A percentile compares a stretch with the other conserved stretches of the same genome.
Evolutionary conservation across 805 yeast genomes (phyloP).

Genomic region (Yamadazyma olivae): DNA sequence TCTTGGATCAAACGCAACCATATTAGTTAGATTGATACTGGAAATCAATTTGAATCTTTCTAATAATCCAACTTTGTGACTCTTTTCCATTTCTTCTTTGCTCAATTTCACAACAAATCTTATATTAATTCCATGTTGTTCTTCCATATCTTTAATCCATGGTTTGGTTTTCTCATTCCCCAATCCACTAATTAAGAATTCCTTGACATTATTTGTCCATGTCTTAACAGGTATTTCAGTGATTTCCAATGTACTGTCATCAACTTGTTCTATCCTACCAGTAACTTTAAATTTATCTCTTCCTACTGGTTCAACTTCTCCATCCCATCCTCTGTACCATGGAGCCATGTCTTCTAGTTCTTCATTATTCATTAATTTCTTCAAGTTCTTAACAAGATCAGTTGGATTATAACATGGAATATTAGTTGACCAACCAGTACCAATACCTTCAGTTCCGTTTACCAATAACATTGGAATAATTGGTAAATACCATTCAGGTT

Average conservation of each 20-base stretch:
- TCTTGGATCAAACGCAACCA: slow-evolving; percentile 92
- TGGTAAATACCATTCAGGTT: slow-evolving; percentile 94
- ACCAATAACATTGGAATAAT: slow-evolving; percentile 93
- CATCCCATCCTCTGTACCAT: slow-evolving; percentile 97
- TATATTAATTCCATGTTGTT: slow-evolving; percentile 83
- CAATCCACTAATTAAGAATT: slow-evolving; percentile 70
- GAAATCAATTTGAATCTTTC: slow-evolving; percentile 80
- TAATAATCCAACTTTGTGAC: slow-evolving; percentile 70
- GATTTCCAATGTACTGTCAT: slow-evolving; percentile 77
- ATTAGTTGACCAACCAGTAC: slow-evolving; percentile 97
- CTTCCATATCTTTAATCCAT: slow-evolving; percentile 94
- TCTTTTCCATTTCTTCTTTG: slow-evolving; percentile 79
- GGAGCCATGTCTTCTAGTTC: slow-evolving; percentile 74
- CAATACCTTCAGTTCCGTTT: slow-evolving; percentile 97
- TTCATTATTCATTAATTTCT: slow-evolving; percentile 69
- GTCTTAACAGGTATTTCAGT: slow-evolving; percentile 89
- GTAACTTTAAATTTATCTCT: slow-evolving; percentile 70
- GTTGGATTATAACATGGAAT: slow-evolving; percentile 88
- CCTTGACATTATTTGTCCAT: slow-evolving; percentile 92
- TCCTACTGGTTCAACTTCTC: slow-evolving; percentile 62
- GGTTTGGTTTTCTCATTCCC: slow-evolving; percentile 73
- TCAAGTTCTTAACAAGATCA: slow-evolving; percentile 75
- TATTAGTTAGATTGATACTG: slow-evolving; percentile 69
- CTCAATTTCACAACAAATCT: slow-evolving; percentile 74
- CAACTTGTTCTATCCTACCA: slow-evolving; percentile 80